phyloP scores from a whole-genome alignment of 768 basidiomycete species.

The Tulasnella sp. region DNA sequence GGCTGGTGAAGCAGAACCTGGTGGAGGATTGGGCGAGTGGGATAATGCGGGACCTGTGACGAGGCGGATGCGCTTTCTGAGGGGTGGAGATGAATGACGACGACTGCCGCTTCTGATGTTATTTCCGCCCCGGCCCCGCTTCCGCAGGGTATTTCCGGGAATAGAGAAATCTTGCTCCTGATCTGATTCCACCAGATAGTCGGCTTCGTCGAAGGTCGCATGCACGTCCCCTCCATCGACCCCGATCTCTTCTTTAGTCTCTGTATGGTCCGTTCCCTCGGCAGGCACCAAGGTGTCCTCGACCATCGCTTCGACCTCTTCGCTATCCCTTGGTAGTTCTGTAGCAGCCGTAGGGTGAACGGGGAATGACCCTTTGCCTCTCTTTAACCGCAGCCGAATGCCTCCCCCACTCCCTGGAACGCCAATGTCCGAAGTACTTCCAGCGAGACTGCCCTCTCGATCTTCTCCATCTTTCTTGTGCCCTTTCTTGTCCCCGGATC shows the following conservation, averaged over 20 bases:
- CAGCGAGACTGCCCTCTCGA: not conserved
- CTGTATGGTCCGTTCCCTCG: slow-evolving; percentile 19
- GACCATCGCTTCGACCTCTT: slow-evolving; percentile 31
- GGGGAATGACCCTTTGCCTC: slow-evolving; percentile 15
- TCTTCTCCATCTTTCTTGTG: slow-evolving; percentile 40
- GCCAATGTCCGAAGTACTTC: slow-evolving; percentile 8
- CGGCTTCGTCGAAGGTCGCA: slow-evolving; percentile 16
- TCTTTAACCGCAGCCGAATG: slow-evolving; percentile 25
- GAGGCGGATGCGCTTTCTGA: slow-evolving; percentile 2
- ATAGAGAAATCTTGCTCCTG: not conserved
- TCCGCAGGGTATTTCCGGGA: not conserved
- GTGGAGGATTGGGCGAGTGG: too few relatives aligned
- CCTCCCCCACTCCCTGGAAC: not conserved
- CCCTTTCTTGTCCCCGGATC: slow-evolving; percentile 15
- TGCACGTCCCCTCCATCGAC: slow-evolving; percentile 21
- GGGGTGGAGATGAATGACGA: not conserved
- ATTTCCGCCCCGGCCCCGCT: not conserved
- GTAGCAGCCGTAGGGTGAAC: not conserved
- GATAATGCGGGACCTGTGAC: not conserved
- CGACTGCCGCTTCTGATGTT: not conserved
- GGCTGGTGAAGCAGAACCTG: not conserved
- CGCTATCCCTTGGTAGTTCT: slow-evolving; percentile 21
- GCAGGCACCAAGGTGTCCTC: slow-evolving; percentile 9
- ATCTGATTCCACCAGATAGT: slow-evolving; percentile 21
- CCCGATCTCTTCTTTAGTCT: slow-evolving; percentile 31